phyloP scores from a whole-genome alignment of 768 basidiomycete species.

The Rubroboletus pulcherrimus region DNA sequence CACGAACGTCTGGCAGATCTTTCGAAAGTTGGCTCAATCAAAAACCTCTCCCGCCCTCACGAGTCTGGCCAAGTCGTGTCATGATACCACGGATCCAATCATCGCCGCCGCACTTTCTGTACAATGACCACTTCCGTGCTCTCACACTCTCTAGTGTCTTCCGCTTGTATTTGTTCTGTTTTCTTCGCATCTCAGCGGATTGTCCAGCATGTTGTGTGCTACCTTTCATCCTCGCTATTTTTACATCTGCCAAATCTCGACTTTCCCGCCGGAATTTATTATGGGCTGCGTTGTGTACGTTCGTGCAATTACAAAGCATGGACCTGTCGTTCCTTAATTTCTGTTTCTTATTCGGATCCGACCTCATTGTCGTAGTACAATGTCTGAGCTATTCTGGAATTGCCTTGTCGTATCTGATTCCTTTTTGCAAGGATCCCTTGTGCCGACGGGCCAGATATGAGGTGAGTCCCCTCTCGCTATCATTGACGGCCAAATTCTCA shows the following conservation, averaged over 20 bases:
- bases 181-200: conserved; percentile 13
- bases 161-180: background rate
- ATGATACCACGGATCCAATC: conserved; percentile 20
- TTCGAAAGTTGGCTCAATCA: conserved; percentile 30
- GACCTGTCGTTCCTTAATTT: conserved; percentile 13
- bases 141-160: background rate
- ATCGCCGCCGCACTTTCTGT: conserved; percentile 16
- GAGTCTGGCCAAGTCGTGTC: conserved; percentile 14
- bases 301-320: conserved; percentile 12
- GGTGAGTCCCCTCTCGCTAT: conserved; percentile 8
- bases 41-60: background rate
- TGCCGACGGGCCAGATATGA: background rate
- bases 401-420: background rate
- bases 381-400: conserved; percentile 2
- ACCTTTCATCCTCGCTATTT: conserved; percentile 7
- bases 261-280: conserved; percentile 18
- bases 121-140: conserved; percentile 17
- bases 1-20: conserved; percentile 21
- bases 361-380: conserved; percentile 7
- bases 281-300: conserved; percentile 11
- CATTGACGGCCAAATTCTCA: background rate
- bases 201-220: conserved; percentile 12
- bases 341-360: conserved; percentile 6
- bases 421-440: background rate
- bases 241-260: conserved; percentile 11